These are phyloP conservation scores for Malus domestica DNA, from an alignment of 306 rosid species.

Conservation along the genomic window DNA sequence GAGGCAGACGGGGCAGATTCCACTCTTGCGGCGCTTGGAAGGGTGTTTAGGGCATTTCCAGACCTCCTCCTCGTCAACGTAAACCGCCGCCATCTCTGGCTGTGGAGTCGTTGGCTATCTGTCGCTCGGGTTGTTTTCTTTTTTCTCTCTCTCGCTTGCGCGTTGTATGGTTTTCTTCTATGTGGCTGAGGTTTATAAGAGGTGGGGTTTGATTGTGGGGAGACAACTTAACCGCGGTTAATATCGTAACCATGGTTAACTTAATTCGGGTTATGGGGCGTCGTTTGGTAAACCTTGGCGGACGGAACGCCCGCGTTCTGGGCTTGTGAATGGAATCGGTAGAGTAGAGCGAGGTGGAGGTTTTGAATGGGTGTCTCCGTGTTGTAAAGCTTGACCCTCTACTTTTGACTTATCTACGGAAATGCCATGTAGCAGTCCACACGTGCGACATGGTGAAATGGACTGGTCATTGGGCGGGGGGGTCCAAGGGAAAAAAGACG, in stretches of 20 bases:
- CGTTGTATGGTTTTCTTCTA: background rate
- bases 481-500: background rate
- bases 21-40: constrained; percentile 68
- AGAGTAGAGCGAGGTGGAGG: background rate
- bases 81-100: constrained; percentile 55
- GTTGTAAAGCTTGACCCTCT: background rate
- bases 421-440: background rate
- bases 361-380: background rate
- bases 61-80: constrained; percentile 64
- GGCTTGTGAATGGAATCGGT: background rate
- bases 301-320: constrained; percentile 36
- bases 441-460: constrained; percentile 5
- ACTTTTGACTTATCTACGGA: background rate
- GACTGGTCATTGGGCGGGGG: constrained; percentile 19
- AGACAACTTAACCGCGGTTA: constrained; percentile 57
- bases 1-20: constrained; percentile 76
- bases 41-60: constrained; percentile 93
- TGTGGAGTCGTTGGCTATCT: background rate
- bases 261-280: background rate
- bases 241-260: background rate
- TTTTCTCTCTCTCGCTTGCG: background rate
- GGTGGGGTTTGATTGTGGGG: constrained; percentile 27
- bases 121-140: background rate
- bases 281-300: constrained; percentile 16
- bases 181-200: constrained; percentile 41